These are phyloP conservation scores for Melampsora americana DNA, from an alignment of 1,284 basidiomycete species.

Conservation along the genomic window DNA sequence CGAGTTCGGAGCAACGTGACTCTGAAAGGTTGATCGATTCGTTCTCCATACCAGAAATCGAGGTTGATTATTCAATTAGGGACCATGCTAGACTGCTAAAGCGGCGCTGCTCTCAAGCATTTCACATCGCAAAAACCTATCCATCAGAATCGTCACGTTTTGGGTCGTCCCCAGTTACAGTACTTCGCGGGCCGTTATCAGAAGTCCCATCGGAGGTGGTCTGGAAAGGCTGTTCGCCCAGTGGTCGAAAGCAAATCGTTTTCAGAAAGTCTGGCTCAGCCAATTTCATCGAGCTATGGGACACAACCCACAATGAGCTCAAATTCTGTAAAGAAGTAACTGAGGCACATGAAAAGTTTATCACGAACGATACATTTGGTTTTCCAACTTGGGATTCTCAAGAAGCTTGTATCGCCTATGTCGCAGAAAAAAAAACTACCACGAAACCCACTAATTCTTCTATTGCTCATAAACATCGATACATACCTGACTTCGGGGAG, in stretches of 20 bases:
- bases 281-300: conserved; percentile 26
- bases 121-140: background rate
- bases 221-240: conserved; percentile 25
- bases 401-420: conserved; percentile 23
- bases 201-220: conserved; percentile 9
- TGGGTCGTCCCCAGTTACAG: background rate
- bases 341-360: conserved; percentile 13
- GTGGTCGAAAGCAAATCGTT: conserved; percentile 2
- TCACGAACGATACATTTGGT: conserved; percentile 28
- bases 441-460: background rate
- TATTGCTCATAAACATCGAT: conserved; percentile 22
- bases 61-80: conserved; percentile 25
- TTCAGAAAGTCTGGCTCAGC: background rate
- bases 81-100: conserved; percentile 17
- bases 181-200: conserved; percentile 12
- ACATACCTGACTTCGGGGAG: conserved; percentile 35
- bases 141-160: background rate
- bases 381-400: conserved; percentile 22
- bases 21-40: background rate
- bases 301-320: conserved; percentile 5
- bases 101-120: conserved; percentile 9
- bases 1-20: background rate
- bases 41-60: background rate
- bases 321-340: conserved; percentile 16
- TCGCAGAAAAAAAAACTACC: conserved; percentile 11